A percentile compares a stretch with the other conserved stretches of the same genome.
phyloP scores from a whole-genome alignment of 345 rosid species.

The Rhodomyrtus tomentosa region DNA sequence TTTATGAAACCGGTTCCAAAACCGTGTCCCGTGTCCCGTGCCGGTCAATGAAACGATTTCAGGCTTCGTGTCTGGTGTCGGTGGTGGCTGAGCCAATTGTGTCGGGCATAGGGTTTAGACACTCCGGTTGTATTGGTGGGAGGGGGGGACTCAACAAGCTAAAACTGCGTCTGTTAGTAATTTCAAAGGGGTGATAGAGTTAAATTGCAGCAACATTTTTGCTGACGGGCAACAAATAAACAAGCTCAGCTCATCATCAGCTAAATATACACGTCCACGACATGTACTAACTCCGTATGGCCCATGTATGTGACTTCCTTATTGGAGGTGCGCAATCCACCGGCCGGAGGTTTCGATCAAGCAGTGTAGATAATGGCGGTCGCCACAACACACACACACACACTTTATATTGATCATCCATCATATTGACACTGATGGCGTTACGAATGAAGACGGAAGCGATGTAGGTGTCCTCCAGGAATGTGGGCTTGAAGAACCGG shows the following conservation, averaged over 20 bases:
- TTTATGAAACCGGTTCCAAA: no score
- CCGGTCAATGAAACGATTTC: neutral
- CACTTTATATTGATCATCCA: neutral
- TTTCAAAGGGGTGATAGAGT: neutral
- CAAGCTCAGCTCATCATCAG: neutral
- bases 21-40: no score
- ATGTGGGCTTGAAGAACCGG: neutral
- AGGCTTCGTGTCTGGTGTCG: no score
- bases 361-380: neutral
- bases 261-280: neutral
- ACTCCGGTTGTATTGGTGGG: neutral
- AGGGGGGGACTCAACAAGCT: neutral
- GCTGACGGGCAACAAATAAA: neutral
- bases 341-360: neutral
- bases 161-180: neutral
- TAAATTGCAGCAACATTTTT: neutral
- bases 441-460: neutral
- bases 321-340: neutral
- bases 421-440: neutral
- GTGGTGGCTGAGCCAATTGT: neutral
- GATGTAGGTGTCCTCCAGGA: neutral
- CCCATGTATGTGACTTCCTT: no score
- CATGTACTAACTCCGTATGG: neutral
- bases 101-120: neutral
- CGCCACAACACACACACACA: accelerated